Base-by-base conservation (phyloP, 2,329 filamentous ascomycete genomes). In the Fusarium haematococcum region DNA sequence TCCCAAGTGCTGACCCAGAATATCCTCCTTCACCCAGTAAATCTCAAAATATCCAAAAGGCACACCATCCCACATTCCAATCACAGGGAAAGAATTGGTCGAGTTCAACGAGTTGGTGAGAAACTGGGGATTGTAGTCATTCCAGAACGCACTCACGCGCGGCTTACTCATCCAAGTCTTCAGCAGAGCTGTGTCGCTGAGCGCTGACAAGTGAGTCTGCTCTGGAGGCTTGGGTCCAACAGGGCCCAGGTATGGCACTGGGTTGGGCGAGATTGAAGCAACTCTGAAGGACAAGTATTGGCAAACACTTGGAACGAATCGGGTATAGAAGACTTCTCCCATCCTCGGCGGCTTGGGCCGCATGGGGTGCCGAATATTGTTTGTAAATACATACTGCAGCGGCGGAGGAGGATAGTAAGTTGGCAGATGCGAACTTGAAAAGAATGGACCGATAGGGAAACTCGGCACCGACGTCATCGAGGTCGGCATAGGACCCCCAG, bases 21-120 rank as follows among this genome's bases (percentile, higher is more conserved):
- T 85, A 79, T 98, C 97, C 81, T 99, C 97, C 79, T 97, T 98
- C 5, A 97, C 95, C 96, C 97, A 99, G 84, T 99, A 99, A 37
- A 99, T 89, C 85, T 99, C 97, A 80, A 99, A 98, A 81, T 97
- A 99, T 0, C 95, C 97, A 84, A 98, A 99, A 0, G 96, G 96
- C 69, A 96, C 93, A 13, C 95, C 95, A 77, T 98, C 95, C 94
- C 96, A 99, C 80, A 95, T 92, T 1, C 94, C 97, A 70, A 98
- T 96, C 0, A 92, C 95, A 0, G 97, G 97, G 82, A 98, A 98
- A 10, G 92, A 95, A 82, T 98, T 93, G 20, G 88, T 87, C 23
- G 88, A 91, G 14, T 87, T 87, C 13, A 98, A 84, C 0, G 89
- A 91, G 3, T 85, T 86, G 23, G 88, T 85, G 5, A 99, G 86